Conservation (phyloP, 2,329 filamentous ascomycete species). For the Fragosphaeria purpurea region DNA sequence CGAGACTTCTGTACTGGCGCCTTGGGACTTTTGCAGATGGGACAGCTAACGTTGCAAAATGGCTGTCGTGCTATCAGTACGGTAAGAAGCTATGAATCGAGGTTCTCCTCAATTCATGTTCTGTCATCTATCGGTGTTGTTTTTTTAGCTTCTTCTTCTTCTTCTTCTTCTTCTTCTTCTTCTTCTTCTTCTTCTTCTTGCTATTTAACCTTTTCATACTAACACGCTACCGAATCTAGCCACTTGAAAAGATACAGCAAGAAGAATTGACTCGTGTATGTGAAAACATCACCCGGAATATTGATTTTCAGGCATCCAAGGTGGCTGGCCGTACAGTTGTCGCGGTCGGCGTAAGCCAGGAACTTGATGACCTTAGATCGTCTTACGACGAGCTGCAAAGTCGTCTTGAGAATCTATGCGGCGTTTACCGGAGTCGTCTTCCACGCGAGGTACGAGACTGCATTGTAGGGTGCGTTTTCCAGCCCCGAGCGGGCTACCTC, state of each 20-base stretch:
- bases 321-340: conserved; percentile 65
- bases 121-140: no score
- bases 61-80: background rate
- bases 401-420: conserved; percentile 59
- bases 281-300: conserved; percentile 35
- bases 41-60: conserved; percentile 37
- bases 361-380: conserved; percentile 69
- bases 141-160: no score
- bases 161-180: no score
- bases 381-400: conserved; percentile 68
- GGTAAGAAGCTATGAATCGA: no score
- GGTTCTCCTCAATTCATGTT: no score
- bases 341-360: conserved; percentile 56
- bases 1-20: conserved; percentile 60
- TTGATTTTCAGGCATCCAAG: conserved; percentile 72
- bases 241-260: no score
- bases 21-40: conserved; percentile 48
- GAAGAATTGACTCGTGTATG: no score
- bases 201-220: no score
- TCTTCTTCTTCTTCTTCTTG: no score
- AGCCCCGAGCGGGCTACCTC: conserved; percentile 86
- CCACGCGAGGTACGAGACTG: conserved; percentile 46
- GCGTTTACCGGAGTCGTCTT: conserved; percentile 51
- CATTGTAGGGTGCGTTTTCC: conserved; percentile 70
- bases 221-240: no score